phyloP scores from a whole-genome alignment of 2,329 filamentous ascomycete genomes.

The Moelleriella libera region DNA sequence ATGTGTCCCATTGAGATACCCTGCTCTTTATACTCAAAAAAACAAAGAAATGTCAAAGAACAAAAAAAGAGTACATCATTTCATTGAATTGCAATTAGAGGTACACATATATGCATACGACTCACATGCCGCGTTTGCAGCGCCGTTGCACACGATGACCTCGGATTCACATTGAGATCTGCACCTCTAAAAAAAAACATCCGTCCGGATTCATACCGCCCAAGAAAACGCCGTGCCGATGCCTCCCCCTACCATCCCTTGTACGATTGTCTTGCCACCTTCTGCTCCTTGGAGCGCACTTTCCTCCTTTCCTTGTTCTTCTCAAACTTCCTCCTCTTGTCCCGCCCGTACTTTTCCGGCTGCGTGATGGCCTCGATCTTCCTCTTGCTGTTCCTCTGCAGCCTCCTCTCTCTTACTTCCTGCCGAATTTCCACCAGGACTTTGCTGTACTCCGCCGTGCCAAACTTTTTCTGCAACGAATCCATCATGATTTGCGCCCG shows the following conservation, averaged over 20 bases:
- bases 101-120: no score
- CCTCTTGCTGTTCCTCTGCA: conserved; percentile 67
- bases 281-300: conserved; percentile 60
- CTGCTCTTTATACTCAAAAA: not conserved
- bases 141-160: no score
- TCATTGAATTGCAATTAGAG: no score
- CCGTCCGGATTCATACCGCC: not conserved
- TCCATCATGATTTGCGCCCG: conserved; percentile 69
- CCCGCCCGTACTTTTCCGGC: conserved; percentile 63
- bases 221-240: conserved; percentile 3
- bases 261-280: conserved; percentile 57
- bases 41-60: no score
- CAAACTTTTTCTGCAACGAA: conserved; percentile 70
- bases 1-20: not conserved
- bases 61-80: no score
- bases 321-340: conserved; percentile 74
- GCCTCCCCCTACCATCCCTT: conserved; percentile 25
- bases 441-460: conserved; percentile 64
- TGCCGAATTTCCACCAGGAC: conserved; percentile 60
- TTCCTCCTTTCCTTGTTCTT: conserved; percentile 74
- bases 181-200: not conserved
- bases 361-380: conserved; percentile 75
- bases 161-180: no score
- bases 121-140: no score
- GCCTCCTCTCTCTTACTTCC: conserved; percentile 55